Conservation (phyloP, 306 rosid species). For the Vigna angularis region DNA sequence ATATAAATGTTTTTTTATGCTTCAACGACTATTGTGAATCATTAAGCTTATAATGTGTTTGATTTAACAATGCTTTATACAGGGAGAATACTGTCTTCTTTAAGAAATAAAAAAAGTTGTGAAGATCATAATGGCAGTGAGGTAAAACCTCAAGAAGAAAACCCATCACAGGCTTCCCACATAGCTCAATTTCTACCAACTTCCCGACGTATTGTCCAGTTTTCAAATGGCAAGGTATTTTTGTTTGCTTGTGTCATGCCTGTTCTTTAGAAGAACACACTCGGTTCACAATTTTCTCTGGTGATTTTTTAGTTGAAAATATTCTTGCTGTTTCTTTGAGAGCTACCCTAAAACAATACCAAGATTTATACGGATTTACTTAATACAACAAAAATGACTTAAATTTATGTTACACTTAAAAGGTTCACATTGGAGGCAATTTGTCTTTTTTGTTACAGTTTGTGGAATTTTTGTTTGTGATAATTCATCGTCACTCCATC, state of each 20-base stretch:
- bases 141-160: constrained; percentile 55
- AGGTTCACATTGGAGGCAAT: constrained; percentile 24
- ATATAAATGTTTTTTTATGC: constrained; percentile 7
- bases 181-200: constrained; percentile 91
- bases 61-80: constrained; percentile 41
- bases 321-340: constrained; percentile 3
- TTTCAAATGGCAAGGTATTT: constrained; percentile 93
- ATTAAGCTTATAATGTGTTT: constrained; percentile 32
- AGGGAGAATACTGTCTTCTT: constrained; percentile 90
- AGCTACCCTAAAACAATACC: constrained; percentile 15
- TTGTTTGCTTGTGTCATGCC: constrained; percentile 29
- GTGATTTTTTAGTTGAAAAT: constrained; percentile 24
- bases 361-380: not conserved
- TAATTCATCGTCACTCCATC: constrained; percentile 24
- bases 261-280: not conserved
- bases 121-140: constrained; percentile 53
- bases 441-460: constrained; percentile 27
- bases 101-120: constrained; percentile 45
- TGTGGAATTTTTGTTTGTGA: constrained; percentile 1
- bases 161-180: constrained; percentile 57
- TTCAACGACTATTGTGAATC: constrained; percentile 26
- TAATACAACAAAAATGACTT: constrained; percentile 7
- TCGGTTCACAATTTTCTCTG: constrained; percentile 27
- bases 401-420: constrained; percentile 15
- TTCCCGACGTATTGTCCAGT: constrained; percentile 92